Conservation (phyloP, 345 rosid genomes). For the Aurinia saxatilis region DNA sequence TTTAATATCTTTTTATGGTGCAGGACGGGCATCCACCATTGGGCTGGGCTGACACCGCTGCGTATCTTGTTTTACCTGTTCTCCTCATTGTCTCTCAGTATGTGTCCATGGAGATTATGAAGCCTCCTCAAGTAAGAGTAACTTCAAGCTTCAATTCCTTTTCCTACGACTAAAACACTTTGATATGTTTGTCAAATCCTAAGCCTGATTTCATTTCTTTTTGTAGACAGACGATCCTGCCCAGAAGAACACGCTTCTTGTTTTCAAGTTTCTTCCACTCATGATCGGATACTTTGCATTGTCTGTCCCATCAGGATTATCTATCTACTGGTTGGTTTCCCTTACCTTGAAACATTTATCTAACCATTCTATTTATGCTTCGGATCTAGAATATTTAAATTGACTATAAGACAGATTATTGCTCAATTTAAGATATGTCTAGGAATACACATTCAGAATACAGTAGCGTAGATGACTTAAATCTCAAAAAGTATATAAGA, state of each 20-base stretch:
- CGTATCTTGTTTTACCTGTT: slow-evolving; percentile 96
- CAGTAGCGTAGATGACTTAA: no score
- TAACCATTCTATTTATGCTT: neutral
- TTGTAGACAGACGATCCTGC: slow-evolving; percentile 91
- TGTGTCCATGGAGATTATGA: slow-evolving; percentile 97
- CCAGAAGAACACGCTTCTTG: slow-evolving; percentile 89
- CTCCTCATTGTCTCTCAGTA: slow-evolving; percentile 83
- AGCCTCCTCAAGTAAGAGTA: slow-evolving; percentile 88
- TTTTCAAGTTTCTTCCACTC: slow-evolving; percentile 94
- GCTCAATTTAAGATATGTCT: neutral
- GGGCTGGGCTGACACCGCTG: slow-evolving; percentile 90
- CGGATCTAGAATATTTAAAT: no score
- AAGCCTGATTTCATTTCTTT: slow-evolving; percentile 14
- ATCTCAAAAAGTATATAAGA: no score
- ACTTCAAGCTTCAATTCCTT: neutral
- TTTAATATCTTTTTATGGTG: slow-evolving; percentile 16
- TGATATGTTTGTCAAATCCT: neutral
- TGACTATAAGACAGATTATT: neutral
- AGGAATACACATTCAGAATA: no score
- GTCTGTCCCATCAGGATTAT: slow-evolving; percentile 98
- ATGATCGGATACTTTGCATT: slow-evolving; percentile 98
- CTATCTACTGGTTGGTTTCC: slow-evolving; percentile 88
- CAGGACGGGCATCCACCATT: slow-evolving; percentile 99
- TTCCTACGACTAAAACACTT: neutral
- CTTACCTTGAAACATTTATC: neutral